Percentiles rank a stretch among this genome's conserved stretches.
These are phyloP conservation scores for Boletus calvinii DNA, from an alignment of 1,284 basidiomycete species.

Conservation along the genomic window DNA sequence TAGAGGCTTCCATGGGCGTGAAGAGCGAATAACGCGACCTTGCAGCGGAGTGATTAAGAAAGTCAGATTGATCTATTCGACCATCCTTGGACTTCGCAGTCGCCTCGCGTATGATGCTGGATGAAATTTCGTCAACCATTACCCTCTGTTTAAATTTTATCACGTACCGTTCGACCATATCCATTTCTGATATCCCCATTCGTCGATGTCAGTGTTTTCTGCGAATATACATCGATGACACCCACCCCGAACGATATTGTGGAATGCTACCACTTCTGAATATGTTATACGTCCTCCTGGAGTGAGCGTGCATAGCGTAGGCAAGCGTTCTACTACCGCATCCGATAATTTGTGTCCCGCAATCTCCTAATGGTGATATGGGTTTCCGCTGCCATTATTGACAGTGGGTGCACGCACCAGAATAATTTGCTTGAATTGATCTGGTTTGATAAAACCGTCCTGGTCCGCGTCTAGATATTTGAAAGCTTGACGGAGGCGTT, in stretches of 20 bases:
- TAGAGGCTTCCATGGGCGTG: constrained; percentile 94
- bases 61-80: constrained; percentile 83
- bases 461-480: constrained; percentile 84
- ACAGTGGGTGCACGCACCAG: constrained; percentile 49
- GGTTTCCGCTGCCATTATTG: neutral
- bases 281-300: constrained; percentile 90
- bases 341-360: constrained; percentile 95
- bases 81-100: constrained; percentile 90
- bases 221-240: constrained; percentile 15
- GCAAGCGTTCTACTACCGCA: constrained; percentile 83
- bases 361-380: constrained; percentile 63
- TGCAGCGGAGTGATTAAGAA: constrained; percentile 71
- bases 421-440: constrained; percentile 92
- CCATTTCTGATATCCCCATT: constrained; percentile 68
- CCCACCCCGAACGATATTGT: constrained; percentile 86
- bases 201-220: constrained; percentile 7
- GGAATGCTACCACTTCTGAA: constrained; percentile 93
- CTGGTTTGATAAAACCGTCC: constrained; percentile 89
- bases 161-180: constrained; percentile 83
- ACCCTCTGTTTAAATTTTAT: neutral
- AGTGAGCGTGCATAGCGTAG: constrained; percentile 83
- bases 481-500: constrained; percentile 92
- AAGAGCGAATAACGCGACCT: constrained; percentile 88
- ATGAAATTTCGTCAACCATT: constrained; percentile 1
- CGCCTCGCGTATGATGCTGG: constrained; percentile 79